Evolutionary conservation across 805 yeast genomes (phyloP).

Genomic region (Wickerhamiella bombiphila): DNA sequence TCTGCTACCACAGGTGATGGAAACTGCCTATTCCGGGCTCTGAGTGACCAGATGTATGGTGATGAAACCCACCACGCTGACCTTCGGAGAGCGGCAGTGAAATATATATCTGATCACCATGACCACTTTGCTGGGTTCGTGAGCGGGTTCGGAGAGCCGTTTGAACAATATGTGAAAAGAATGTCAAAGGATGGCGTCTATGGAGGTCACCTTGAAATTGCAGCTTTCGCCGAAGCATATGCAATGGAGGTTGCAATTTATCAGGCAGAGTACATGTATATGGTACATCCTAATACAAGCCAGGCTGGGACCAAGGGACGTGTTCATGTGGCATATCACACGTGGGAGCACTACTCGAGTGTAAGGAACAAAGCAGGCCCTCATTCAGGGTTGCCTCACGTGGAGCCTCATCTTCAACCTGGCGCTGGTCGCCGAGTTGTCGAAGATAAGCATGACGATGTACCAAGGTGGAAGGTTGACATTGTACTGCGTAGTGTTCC

Average conservation of each 20-base stretch:
- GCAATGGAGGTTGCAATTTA: conserved; percentile 25
- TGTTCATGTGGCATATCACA: conserved; percentile 28
- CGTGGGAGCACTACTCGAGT: conserved; percentile 32
- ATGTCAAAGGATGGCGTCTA: conserved; percentile 28
- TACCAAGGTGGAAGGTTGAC: conserved; percentile 22
- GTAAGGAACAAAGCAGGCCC: conserved; percentile 28
- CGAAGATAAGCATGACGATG: conserved; percentile 3
- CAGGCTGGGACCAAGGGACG: neutral
- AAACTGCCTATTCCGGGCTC: conserved; percentile 29
- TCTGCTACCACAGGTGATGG: conserved; percentile 29
- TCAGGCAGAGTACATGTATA: conserved; percentile 25
- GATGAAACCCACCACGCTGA: conserved; percentile 21
- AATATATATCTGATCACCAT: conserved; percentile 21
- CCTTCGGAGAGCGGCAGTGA: conserved; percentile 23
- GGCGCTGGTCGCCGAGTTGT: neutral
- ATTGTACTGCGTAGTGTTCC: conserved; percentile 20
- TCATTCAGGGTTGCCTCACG: conserved; percentile 22
- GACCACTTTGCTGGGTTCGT: conserved; percentile 23
- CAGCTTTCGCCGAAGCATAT: conserved; percentile 26
- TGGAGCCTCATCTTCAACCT: conserved; percentile 5
- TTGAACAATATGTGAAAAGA: conserved; percentile 23
- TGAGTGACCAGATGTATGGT: conserved; percentile 29
- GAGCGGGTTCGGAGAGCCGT: conserved; percentile 24
- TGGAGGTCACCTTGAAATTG: conserved; percentile 30
- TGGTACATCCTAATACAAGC: conserved; percentile 18